Evolutionary conservation across 306 rosid genomes (phyloP), one percentile per base, ranked within the genome.

Genomic region (Benincasa hispida): DNA sequence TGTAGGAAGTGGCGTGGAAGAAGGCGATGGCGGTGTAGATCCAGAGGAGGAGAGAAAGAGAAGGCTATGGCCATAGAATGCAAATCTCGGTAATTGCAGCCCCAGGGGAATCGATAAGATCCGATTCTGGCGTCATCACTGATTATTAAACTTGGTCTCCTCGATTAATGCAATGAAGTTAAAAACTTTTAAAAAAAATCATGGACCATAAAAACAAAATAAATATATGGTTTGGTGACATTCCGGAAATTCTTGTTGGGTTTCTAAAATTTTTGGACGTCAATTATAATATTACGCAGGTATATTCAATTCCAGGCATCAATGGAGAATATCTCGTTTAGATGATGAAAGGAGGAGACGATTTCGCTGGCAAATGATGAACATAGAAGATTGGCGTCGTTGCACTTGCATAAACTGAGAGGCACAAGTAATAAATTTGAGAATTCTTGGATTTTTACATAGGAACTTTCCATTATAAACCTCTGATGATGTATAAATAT

Each of bases 31-130:
- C 69, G 82, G 37, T 77, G 89, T 7, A 86, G 83, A 81, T 92
- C 89, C 42, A 85, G 34, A 65, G 87, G 84, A 81, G 87, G 58
- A 21, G 86, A 81, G 82, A 86, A 87, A 7, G 90, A 81, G 50
- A 85, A 63, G 21, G 90, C 45, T 15, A 87, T 78, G 55, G 96
- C 93, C 96, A 88, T 93, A 39, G 91, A 77, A 80, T 30, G 35
- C 19, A n/a, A 25, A 77, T 65, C 45, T 77, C 24, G 51, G 37
- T 51, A 58, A 65, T 50, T 59, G 65, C 32, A 45, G 51, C 51
- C 5, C 18, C 51, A 45, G 55, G 37, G 74, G 74, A 61, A 50
- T 76, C 14, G 72, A 60, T 61, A 76, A 55, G 79, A n/a, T 76
- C 15, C 56, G 34, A 41, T 76, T 39, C 18, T 17, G n/a, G 8